A percentile compares a stretch with the other conserved stretches of the same genome.
phyloP scores from a whole-genome alignment of 1,284 basidiomycete genomes.

The Moesziomyces aphidis region DNA sequence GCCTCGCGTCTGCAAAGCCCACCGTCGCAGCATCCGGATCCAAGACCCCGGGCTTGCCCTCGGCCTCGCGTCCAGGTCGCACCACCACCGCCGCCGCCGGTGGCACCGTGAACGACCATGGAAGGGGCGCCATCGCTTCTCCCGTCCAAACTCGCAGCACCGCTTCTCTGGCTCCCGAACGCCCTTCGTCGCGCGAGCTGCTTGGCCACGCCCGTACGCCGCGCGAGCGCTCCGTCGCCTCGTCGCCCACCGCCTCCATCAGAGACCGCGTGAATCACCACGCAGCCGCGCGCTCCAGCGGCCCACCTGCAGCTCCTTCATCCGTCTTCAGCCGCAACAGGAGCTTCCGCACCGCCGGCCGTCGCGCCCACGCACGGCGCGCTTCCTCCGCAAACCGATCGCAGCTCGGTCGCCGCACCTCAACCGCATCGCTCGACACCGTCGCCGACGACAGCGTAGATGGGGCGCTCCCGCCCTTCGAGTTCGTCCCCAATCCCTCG shows the following conservation, averaged over 20 bases:
- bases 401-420: slow-evolving; percentile 40
- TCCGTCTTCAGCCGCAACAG: slow-evolving; percentile 47
- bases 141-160: slow-evolving; percentile 10
- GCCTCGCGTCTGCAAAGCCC: slow-evolving; percentile 19
- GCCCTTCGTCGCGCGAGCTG: slow-evolving; percentile 42
- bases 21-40: slow-evolving; percentile 10
- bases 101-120: slow-evolving; percentile 52
- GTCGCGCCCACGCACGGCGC: slow-evolving; percentile 22
- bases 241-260: slow-evolving; percentile 35
- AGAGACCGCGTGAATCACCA: slow-evolving; percentile 24
- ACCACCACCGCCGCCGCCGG: slow-evolving; percentile 45
- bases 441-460: slow-evolving; percentile 25
- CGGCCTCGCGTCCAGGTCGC: slow-evolving; percentile 12
- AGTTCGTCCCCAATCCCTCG: slow-evolving; percentile 62
- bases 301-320: slow-evolving; percentile 42
- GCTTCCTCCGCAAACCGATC: slow-evolving; percentile 38
- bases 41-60: slow-evolving; percentile 20
- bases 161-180: slow-evolving; percentile 15
- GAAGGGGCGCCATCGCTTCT: slow-evolving; percentile 34
- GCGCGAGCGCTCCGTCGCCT: slow-evolving; percentile 23
- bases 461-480: slow-evolving; percentile 46
- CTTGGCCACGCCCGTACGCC: slow-evolving; percentile 31
- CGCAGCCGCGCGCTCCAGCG: slow-evolving; percentile 10
- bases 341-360: slow-evolving; percentile 25
- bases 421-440: slow-evolving; percentile 48